Base-by-base conservation (phyloP, 495 filamentous ascomycete genomes). In the Lasiosphaeria hispida region DNA sequence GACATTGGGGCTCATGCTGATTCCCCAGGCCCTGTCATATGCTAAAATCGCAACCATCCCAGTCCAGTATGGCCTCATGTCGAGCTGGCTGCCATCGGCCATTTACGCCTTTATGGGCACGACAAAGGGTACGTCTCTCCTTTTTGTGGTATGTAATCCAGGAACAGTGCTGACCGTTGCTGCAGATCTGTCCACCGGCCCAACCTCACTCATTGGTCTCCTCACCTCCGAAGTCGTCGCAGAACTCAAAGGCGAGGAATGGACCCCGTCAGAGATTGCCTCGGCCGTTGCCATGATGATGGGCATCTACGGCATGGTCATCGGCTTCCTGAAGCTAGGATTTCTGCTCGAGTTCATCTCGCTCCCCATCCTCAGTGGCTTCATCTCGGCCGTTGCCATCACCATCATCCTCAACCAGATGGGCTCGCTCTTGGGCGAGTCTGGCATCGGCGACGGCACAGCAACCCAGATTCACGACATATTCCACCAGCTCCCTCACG, bases 91-190 rank as follows among this genome's bases (percentile, higher is more conserved):
- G 17, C 80, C 80, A 1, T 70, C 75, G 13, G 66, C 71, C 10
- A 63, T 82, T 10, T 80, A 79, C 55, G 71, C 77, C 4, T 72
- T 83, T 41, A 82, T 83, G 76, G 80, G 80, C 3, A 80, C 80
- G 3, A 79, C 80, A 10, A 82, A 83, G 57, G 80, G 80, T 78
- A 58, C 55, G 69, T 48, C 33, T 44, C 10, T n/a, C 36, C 7
- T 44, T 44, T 47, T 41, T 30, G 23, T 30, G 23, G 5, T 30
- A 5, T 30, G 23, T 30, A 30, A 30, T 30, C 23, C 23, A 30
- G 23, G 23, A 5, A 30, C 8, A 23, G 7, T 43, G 8, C 44
- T 14, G 10, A 35, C 23, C 43, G 14, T 0, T 23, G 9, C 9
- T 14, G 10, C 47, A 80, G 80, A 81, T 55, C 48, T 81, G 15